Evolutionary conservation across 164 flowering plant species (phyloP), one percentile per base, ranked within the genome.

Genomic region (Magnolia changhungtana): DNA sequence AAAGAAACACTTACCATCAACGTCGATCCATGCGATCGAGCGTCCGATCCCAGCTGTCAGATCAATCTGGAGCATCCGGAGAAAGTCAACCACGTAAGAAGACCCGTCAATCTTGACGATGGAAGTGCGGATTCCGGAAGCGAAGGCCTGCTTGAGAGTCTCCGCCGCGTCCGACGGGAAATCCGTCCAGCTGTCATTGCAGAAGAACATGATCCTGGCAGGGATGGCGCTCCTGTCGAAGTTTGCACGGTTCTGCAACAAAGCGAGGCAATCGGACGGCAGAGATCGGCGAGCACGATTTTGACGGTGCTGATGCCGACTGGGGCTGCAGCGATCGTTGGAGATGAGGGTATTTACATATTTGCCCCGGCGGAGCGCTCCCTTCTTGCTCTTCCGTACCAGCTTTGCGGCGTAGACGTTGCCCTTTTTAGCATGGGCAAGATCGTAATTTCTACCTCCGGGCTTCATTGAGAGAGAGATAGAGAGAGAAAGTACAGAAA

Each of bases 11-110:
- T 72, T 77, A 23, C 50, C 74, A 18, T 77, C 24, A n/a, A 72
- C 79, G 64, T 77, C 79, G 19, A 77, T 77, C 79, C 79, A 77
- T n/a, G 75, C 74, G 63, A 77, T 72, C 31, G 79, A 77, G 4
- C 79, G 74, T 45, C 71, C 63, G 5, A 24, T 21, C 20, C 74
- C 79, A 0, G 69, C 24, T 9, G 13, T 52, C 63, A 77, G 51
- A 29, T 77, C 75, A 23, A 77, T 13, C 75, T 77, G 79, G 24
- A 64, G 71, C 79, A 77, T 77, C 64, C 79, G 37, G 21, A 71
- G 69, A 27, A 77, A 77, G 59, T 77, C 79, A 23, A 77, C 61
- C 13, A 77, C 64, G 59, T 64, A 77, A 66, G 19, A 21, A 55
- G 73, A 59, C 18, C 78, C 59, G 10, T 72, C 79, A 7, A 72